phyloP scores from a whole-genome alignment of 352 stramenopile genomes.

The Pythium vanterpoolii region DNA sequence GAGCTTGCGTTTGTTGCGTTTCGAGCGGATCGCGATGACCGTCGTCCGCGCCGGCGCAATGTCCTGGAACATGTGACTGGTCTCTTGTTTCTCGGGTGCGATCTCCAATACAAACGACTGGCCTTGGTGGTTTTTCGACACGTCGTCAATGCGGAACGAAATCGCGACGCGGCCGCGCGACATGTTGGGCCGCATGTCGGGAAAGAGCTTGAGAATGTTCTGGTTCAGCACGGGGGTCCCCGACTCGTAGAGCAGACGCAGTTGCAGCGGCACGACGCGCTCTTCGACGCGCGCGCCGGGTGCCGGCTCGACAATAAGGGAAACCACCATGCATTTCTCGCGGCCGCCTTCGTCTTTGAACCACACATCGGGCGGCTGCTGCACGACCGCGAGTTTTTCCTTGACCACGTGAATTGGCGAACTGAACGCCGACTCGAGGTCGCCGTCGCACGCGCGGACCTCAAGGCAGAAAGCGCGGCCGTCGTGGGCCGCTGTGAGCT shows the following conservation, averaged over 20 bases:
- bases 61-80: conserved; percentile 84
- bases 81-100: conserved; percentile 79
- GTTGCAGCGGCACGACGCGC: conserved; percentile 68
- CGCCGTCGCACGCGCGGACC: conserved; percentile 41
- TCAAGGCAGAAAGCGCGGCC: conserved; percentile 70
- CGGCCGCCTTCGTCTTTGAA: conserved; percentile 96
- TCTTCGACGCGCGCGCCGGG: conserved; percentile 64
- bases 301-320: conserved; percentile 74
- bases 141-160: conserved; percentile 95
- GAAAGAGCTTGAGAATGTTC: conserved; percentile 88
- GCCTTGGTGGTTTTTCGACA: conserved; percentile 97
- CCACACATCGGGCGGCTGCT: conserved; percentile 90
- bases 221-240: conserved; percentile 86
- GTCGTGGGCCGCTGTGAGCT: conserved; percentile 53
- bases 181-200: conserved; percentile 87
- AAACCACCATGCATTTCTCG: conserved; percentile 94
- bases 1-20: conserved; percentile 93
- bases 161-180: conserved; percentile 78
- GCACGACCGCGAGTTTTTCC: conserved; percentile 72
- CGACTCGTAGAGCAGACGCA: conserved; percentile 83
- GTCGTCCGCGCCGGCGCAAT: conserved; percentile 85
- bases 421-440: conserved; percentile 65
- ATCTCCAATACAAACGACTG: conserved; percentile 93
- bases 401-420: conserved; percentile 62
- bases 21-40: conserved; percentile 93